Evolutionary conservation across 2,329 filamentous ascomycete genomes (phyloP).

Genomic region (Colletotrichum sublineola): DNA sequence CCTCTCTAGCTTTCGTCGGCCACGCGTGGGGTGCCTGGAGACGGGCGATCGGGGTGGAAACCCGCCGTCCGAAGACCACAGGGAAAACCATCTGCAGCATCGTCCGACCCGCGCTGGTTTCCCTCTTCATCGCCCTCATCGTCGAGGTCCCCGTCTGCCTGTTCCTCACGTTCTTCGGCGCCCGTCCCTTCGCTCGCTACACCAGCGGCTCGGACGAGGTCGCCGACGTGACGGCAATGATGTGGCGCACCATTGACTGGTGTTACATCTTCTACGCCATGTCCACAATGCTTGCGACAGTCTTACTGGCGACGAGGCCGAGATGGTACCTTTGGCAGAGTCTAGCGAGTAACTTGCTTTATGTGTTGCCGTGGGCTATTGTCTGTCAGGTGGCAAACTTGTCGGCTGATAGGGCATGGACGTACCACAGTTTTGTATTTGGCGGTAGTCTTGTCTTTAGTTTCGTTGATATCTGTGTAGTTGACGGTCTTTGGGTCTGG

Average conservation of each 20-base stretch:
- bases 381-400: constrained; percentile 66
- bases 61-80: constrained; percentile 41
- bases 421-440: constrained; percentile 75
- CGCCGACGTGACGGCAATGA: constrained; percentile 71
- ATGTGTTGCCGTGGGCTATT: constrained; percentile 79
- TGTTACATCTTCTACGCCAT: constrained; percentile 79
- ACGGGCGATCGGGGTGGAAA: constrained; percentile 46
- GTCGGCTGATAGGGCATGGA: constrained; percentile 71
- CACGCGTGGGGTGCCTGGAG: constrained; percentile 73
- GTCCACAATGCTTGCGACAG: constrained; percentile 73
- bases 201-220: constrained; percentile 70
- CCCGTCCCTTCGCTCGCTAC: constrained; percentile 71
- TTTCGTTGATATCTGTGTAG: constrained; percentile 68
- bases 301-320: constrained; percentile 74
- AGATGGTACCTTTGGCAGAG: constrained; percentile 78
- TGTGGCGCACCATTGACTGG: constrained; percentile 74
- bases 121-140: constrained; percentile 64
- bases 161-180: constrained; percentile 71
- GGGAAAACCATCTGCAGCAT: constrained; percentile 53
- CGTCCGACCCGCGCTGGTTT: constrained; percentile 65
- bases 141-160: constrained; percentile 75
- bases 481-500: constrained; percentile 66
- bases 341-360: constrained; percentile 74
- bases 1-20: constrained; percentile 74
- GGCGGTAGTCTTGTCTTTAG: constrained; percentile 77